Base-by-base conservation (phyloP, 495 filamentous ascomycete species). In the Aspergillus campestris region DNA sequence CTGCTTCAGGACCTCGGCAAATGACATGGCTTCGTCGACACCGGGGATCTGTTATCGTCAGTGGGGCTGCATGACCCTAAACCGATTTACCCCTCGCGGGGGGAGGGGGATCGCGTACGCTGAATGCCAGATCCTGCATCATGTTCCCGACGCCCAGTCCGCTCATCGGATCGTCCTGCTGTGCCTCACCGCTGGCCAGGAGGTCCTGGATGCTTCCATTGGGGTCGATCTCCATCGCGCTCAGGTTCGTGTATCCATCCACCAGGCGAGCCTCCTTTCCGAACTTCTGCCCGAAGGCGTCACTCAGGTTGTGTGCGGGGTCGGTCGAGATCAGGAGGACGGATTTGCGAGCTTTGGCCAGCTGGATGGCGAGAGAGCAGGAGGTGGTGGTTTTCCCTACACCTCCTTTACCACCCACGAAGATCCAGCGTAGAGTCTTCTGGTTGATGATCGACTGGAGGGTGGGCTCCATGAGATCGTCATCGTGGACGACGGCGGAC, bases 311-410 rank as follows among this genome's bases (percentile, higher is more conserved):
- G 78, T 99, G 92, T 40, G 92, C 92, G 47, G 92, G 92, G 64
- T 99, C 92, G 55, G 92, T 99, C 24, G 90, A 96, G 69, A 99
- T 97, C 52, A 99, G 82, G 34, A 99, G 77, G 37, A 99, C 94
- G 37, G 87, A 94, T 63, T 89, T 87, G 70, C 94, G 89, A 45
- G 87, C 88, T 69, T 87, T 91, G 58, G 92, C 87, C n/a, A 99
- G 83, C 65, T 99, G 92, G 59, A 97, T 97, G 42, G 92, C 92
- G 39, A 99, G 83, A 34, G 89, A 94, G 71, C 94, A 99, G 2
- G 90, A 96, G 0, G 94, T 97, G 11, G 94, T 99, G 9, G 92
- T 99, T 74, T 99, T 99, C 58, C 92, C 92, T n/a, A 99, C 92
- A 57, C 92, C 92, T 53, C 92, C 92, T 75, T 99, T 99, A 44